Percentiles rank a stretch among this genome's conserved stretches.
phyloP scores from a whole-genome alignment of 2,329 filamentous ascomycete genomes.

The Chaetomium sp. region DNA sequence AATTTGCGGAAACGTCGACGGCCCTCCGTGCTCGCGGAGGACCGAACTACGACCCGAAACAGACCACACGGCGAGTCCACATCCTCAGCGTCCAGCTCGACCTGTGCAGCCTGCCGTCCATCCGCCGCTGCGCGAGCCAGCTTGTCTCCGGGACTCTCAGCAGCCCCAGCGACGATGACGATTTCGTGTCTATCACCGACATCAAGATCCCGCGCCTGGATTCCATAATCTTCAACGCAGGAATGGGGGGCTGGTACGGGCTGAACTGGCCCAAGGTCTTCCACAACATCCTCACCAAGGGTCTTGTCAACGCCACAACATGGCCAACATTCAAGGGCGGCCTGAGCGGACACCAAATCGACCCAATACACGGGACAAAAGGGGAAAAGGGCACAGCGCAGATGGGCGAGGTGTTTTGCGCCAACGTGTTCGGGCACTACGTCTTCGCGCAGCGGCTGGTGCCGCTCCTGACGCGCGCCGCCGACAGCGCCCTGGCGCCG shows the following conservation, averaged over 20 bases:
- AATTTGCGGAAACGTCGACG: conserved; percentile 46
- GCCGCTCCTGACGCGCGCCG: conserved; percentile 64
- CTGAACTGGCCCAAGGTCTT: conserved; percentile 67
- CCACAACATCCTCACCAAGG: conserved; percentile 55
- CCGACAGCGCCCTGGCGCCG: conserved; percentile 42
- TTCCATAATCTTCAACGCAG: conserved; percentile 81
- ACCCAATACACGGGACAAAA: conserved; percentile 54
- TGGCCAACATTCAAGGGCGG: conserved; percentile 78
- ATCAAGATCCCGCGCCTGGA: conserved; percentile 71
- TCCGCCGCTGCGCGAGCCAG: conserved; percentile 52
- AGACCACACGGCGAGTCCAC: conserved; percentile 56
- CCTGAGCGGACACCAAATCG: conserved; percentile 49
- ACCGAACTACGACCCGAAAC: conserved; percentile 44
- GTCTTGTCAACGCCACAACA: conserved; percentile 68
- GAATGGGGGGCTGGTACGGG: conserved; percentile 84
- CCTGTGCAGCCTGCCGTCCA: conserved; percentile 58
- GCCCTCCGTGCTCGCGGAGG: conserved; percentile 45
- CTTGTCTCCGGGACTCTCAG: conserved; percentile 50
- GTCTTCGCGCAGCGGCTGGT: conserved; percentile 79
- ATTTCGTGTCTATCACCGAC: conserved; percentile 44
- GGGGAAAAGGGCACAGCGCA: conserved; percentile 50
- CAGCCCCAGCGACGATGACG: conserved; percentile 46
- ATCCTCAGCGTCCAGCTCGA: conserved; percentile 61
- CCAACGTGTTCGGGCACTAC: conserved; percentile 96
- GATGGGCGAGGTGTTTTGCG: conserved; percentile 82